Evolutionary conservation across 2,329 filamentous ascomycete species (phyloP).

Genomic region (Botrytis porri): DNA sequence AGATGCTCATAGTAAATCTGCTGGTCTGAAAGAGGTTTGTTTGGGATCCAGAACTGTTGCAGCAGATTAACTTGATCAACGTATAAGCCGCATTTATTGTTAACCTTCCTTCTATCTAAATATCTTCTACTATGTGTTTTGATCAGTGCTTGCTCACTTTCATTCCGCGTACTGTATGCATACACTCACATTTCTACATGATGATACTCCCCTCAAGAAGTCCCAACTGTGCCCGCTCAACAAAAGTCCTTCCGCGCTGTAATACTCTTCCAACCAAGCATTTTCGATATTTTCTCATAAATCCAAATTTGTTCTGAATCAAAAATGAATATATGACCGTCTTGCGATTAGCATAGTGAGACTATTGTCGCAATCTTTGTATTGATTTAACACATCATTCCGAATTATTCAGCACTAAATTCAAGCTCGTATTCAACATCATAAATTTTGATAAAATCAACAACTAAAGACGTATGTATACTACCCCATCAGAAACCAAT

Average conservation of each 20-base stretch:
- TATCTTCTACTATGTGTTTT: background rate
- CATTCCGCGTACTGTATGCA: background rate
- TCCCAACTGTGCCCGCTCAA: background rate
- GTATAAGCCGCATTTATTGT: background rate
- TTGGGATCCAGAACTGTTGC: background rate
- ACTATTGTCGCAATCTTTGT: background rate
- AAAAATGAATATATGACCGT: background rate
- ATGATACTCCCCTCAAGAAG: background rate
- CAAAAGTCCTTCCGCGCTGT: background rate
- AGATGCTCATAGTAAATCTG: background rate
- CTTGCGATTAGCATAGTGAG: background rate
- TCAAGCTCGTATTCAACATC: background rate
- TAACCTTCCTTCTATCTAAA: background rate
- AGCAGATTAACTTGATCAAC: background rate
- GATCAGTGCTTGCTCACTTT: background rate
- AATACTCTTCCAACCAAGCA: background rate
- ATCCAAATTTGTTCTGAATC: background rate
- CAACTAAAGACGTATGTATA: background rate
- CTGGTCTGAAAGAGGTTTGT: background rate
- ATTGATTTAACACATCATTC: background rate
- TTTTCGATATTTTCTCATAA: background rate
- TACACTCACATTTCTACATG: background rate
- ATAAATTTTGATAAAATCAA: background rate
- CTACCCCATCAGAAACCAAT: background rate
- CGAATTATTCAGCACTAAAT: background rate